phyloP scores from a whole-genome alignment of 805 yeast species.

The Barnettozyma pratensis region DNA sequence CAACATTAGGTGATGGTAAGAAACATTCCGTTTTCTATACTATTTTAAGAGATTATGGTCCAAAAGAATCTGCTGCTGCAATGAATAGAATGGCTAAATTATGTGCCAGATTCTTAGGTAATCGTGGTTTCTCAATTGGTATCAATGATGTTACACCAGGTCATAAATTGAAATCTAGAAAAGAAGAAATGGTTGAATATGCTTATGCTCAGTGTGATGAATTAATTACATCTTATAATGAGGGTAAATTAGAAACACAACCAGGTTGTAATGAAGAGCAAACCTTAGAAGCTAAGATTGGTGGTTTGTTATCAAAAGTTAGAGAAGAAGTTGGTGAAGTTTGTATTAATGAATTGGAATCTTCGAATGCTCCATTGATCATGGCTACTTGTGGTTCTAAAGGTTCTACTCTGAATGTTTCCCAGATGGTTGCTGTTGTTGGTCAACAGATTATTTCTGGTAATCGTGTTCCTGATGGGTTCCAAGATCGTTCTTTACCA shows the following conservation, averaged over 20 bases:
- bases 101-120: constrained; percentile 92
- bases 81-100: constrained; percentile 99
- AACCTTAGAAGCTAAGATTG: constrained; percentile 94
- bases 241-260: constrained; percentile 92
- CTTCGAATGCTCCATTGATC: constrained; percentile 90
- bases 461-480: constrained; percentile 99
- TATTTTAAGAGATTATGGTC: constrained; percentile 93
- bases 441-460: constrained; percentile 99
- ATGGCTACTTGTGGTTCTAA: constrained; percentile 99
- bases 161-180: constrained; percentile 60
- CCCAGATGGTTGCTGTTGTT: constrained; percentile 99
- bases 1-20: constrained; percentile 95
- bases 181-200: constrained; percentile 82
- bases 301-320: constrained; percentile 92
- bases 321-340: constrained; percentile 99
- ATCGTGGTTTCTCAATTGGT: constrained; percentile 96
- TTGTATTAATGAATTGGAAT: constrained; percentile 86
- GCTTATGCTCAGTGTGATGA: constrained; percentile 93
- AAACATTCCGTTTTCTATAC: constrained; percentile 95
- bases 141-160: constrained; percentile 97
- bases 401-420: constrained; percentile 95
- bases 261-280: constrained; percentile 99
- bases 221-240: constrained; percentile 67
- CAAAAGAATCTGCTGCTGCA: constrained; percentile 89
- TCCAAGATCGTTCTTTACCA: constrained; percentile 96